Evolutionary conservation across 1,284 basidiomycete species (phyloP).

Genomic region (Fomitiporia mediterranea): DNA sequence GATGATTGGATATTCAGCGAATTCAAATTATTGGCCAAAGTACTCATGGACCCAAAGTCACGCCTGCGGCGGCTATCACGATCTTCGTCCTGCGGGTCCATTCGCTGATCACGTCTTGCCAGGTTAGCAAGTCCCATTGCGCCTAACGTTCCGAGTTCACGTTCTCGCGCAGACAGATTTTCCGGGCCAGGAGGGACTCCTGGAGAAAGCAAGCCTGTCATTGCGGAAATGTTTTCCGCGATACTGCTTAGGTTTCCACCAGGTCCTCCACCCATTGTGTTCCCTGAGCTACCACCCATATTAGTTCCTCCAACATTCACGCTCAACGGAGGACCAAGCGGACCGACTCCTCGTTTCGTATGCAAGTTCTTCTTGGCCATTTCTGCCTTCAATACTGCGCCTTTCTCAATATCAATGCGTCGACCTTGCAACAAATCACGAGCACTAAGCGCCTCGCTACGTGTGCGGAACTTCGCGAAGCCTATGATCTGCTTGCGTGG

Average conservation of each 20-base stretch:
- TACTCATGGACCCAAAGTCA: slow-evolving; percentile 31
- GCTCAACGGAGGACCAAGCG: slow-evolving; percentile 32
- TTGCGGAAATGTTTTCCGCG: slow-evolving; percentile 18
- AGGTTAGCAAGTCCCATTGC: slow-evolving; percentile 44
- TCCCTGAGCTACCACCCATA: slow-evolving; percentile 29
- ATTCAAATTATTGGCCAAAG: slow-evolving; percentile 36
- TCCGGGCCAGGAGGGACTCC: slow-evolving; percentile 32
- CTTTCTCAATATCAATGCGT: slow-evolving; percentile 92
- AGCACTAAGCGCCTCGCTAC: slow-evolving; percentile 85
- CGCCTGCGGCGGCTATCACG: slow-evolving; percentile 30
- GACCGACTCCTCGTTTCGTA: slow-evolving; percentile 85
- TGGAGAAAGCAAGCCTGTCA: slow-evolving; percentile 27
- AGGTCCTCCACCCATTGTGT: slow-evolving; percentile 22
- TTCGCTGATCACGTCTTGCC: slow-evolving; percentile 23
- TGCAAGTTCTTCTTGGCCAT: slow-evolving; percentile 99
- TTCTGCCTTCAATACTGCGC: slow-evolving; percentile 92
- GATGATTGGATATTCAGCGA: slow-evolving; percentile 27
- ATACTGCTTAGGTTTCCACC: slow-evolving; percentile 25
- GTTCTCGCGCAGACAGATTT: slow-evolving; percentile 42
- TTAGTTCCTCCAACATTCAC: slow-evolving; percentile 30
- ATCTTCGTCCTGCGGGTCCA: slow-evolving; percentile 29
- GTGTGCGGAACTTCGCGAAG: slow-evolving; percentile 91
- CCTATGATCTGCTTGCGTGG: slow-evolving; percentile 96
- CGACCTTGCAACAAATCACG: slow-evolving; percentile 88
- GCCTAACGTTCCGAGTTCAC: slow-evolving; percentile 42